Conservation (phyloP, 208 protist species). For the Wallacemonas rigidus region DNA sequence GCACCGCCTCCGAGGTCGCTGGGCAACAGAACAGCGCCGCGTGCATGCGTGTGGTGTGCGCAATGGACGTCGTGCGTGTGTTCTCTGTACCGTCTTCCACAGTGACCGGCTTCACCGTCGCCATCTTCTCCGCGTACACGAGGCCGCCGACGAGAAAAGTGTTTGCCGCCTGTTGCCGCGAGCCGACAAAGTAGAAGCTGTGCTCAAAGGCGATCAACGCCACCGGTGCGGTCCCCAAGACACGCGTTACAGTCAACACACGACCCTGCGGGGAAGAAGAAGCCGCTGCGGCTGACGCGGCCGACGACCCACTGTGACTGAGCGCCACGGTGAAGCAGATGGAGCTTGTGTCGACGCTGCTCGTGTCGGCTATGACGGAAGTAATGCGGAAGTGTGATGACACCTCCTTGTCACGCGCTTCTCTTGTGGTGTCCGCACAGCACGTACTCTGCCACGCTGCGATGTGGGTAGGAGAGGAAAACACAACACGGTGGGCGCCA, state of each 20-base stretch:
- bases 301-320: not conserved
- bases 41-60: slow-evolving; percentile 17
- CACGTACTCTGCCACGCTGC: not conserved
- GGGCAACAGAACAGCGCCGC: slow-evolving; percentile 35
- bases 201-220: slow-evolving; percentile 30
- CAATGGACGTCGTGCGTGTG: not conserved
- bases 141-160: slow-evolving; percentile 40
- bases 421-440: not conserved
- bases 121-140: slow-evolving; percentile 21
- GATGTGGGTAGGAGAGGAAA: slow-evolving; percentile 33
- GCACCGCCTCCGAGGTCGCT: slow-evolving; percentile 19
- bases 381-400: slow-evolving; percentile 12
- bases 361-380: slow-evolving; percentile 31
- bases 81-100: not conserved
- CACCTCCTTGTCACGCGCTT: not conserved
- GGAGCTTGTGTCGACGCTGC: slow-evolving; percentile 27
- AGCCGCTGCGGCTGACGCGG: not conserved
- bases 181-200: slow-evolving; percentile 49
- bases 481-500: slow-evolving; percentile 26
- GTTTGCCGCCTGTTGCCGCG: slow-evolving; percentile 33
- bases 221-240: slow-evolving; percentile 20
- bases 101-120: not conserved
- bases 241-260: slow-evolving; percentile 26
- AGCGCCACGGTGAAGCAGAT: slow-evolving; percentile 16
- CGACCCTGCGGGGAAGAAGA: not conserved